Conservation (phyloP, 139 green algal genomes). For the Penium margaritaceum region DNA sequence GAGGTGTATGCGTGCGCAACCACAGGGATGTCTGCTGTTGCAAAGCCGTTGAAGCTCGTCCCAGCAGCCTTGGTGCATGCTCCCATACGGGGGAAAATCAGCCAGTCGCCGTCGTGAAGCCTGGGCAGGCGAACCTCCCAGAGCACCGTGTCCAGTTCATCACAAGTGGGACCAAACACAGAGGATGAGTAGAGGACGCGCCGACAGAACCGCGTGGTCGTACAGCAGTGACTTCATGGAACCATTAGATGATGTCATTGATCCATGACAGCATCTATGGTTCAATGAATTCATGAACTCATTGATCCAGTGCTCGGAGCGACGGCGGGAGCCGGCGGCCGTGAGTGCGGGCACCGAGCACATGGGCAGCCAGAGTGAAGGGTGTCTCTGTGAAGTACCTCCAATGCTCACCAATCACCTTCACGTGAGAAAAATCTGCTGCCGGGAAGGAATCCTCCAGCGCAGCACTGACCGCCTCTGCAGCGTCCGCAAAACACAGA, state of each 20-base stretch:
- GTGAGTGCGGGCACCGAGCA: slow-evolving; percentile 69
- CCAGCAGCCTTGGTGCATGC: slow-evolving; percentile 79
- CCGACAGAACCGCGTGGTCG: slow-evolving; percentile 58
- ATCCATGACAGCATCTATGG: slow-evolving; percentile 78
- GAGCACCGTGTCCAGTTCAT: slow-evolving; percentile 52
- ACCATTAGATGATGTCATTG: slow-evolving; percentile 90
- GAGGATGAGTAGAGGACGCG: slow-evolving; percentile 25
- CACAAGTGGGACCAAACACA: slow-evolving; percentile 56
- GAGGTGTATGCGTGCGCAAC: too few species aligned
- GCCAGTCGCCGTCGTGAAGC: slow-evolving; percentile 79
- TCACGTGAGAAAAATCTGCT: slow-evolving; percentile 52
- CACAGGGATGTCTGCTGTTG: slow-evolving; percentile 11
- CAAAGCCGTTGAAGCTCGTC: slow-evolving; percentile 50
- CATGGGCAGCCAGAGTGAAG: slow-evolving; percentile 65
- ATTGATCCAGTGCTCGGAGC: background rate
- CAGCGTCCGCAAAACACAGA: too few species aligned
- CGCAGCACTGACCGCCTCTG: slow-evolving; percentile 73
- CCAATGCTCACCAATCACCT: slow-evolving; percentile 87
- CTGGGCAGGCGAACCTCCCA: slow-evolving; percentile 58
- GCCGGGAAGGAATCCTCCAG: slow-evolving; percentile 78
- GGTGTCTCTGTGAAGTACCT: slow-evolving; percentile 91
- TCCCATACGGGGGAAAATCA: slow-evolving; percentile 82
- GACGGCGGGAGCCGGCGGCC: too few species aligned
- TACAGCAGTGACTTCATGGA: slow-evolving; percentile 92
- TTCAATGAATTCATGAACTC: too few species aligned